Evolutionary conservation across 2,329 filamentous ascomycete species (phyloP).

Genomic region (Ascochyta fabae): DNA sequence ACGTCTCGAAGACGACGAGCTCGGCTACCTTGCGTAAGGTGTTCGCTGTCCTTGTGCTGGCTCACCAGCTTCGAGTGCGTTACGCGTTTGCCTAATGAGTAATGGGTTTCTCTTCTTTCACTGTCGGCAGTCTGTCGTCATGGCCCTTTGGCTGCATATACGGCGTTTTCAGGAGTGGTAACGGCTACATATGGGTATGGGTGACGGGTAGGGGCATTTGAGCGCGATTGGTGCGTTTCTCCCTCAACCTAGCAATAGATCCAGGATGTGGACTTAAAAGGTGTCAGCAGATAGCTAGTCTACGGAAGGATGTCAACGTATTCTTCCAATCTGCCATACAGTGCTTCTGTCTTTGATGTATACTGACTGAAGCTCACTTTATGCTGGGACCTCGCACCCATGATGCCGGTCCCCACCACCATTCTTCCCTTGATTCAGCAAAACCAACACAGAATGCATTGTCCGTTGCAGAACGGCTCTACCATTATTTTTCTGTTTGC

Average conservation of each 20-base stretch:
- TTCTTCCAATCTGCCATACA: not conserved
- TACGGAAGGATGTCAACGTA: not conserved
- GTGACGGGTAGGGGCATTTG: conserved; percentile 8
- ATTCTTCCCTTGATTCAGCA: not conserved
- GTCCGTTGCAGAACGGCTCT: not conserved
- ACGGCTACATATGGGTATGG: conserved; percentile 3
- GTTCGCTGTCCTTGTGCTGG: not conserved
- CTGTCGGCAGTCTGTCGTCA: conserved; percentile 8
- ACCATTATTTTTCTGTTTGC: not conserved
- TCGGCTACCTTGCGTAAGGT: conserved; percentile 85
- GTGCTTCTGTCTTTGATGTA: not conserved
- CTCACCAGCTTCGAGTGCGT: conserved; percentile 5
- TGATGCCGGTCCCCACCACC: not conserved
- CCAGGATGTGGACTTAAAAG: conserved; percentile 8
- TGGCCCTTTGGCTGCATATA: conserved; percentile 15
- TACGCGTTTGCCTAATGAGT: conserved; percentile 11
- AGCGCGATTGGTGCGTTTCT: conserved; percentile 9
- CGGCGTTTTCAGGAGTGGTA: conserved; percentile 11
- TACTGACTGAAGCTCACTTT: not conserved
- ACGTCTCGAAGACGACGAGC: conserved; percentile 89
- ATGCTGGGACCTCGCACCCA: not conserved
- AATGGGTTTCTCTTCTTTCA: conserved; percentile 8
- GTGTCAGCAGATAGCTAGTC: conserved; percentile 1
- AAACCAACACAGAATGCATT: not conserved
- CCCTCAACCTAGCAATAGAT: conserved; percentile 6